Conservation (phyloP, 345 rosid genomes). For the Lepidium sativum region DNA sequence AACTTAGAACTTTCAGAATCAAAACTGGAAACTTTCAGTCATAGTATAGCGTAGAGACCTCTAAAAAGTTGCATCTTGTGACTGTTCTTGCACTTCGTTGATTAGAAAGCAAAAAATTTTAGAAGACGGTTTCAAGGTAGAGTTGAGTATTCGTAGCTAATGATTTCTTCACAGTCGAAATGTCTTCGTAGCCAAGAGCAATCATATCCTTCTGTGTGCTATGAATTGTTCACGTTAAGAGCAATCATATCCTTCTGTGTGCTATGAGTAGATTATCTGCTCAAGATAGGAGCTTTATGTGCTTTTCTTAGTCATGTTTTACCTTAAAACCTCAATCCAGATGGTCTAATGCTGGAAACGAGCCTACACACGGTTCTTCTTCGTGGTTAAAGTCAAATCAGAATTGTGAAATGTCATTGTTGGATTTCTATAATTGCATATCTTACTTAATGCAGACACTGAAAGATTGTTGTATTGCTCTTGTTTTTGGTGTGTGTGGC, state of each 20-base stretch:
- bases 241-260: too few relatives aligned
- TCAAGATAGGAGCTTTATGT: not conserved
- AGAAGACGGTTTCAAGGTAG: not conserved
- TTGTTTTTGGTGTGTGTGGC: not conserved
- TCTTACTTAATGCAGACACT: too few relatives aligned
- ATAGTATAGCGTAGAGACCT: not conserved
- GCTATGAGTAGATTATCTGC: not conserved
- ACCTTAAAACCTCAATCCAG: too few relatives aligned
- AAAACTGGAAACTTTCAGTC: not conserved
- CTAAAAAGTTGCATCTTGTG: not conserved
- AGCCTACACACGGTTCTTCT: not conserved
- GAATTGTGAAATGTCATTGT: not conserved
- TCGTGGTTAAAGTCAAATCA: not conserved
- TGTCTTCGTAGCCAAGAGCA: not conserved
- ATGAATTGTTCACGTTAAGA: not conserved
- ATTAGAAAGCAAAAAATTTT: not conserved
- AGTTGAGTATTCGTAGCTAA: not conserved
- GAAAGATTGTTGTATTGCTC: too few relatives aligned
- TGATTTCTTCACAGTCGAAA: not conserved
- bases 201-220: not conserved
- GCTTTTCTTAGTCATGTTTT: not conserved
- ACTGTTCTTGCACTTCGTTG: not conserved
- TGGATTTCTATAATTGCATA: not conserved
- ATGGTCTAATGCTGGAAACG: not conserved
- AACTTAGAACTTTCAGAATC: not conserved